These are phyloP conservation scores for Vanrija pseudolonga DNA, from an alignment of 1,284 basidiomycete genomes.

Conservation along the genomic window DNA sequence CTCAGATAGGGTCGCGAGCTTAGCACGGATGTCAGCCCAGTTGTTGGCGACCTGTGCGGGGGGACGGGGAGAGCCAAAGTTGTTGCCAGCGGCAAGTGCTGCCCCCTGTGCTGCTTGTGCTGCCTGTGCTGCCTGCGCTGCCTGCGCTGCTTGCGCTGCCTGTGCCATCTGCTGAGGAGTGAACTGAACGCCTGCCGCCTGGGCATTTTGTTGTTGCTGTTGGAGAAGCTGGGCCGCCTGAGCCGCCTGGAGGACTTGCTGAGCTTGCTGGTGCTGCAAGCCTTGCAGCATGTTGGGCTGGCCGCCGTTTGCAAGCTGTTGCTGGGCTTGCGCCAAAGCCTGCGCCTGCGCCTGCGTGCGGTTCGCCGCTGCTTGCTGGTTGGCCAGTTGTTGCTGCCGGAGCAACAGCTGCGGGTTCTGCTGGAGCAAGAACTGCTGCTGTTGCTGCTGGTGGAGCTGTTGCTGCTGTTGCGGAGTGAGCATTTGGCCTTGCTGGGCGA, in stretches of 20 bases:
- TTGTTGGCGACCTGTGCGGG: slow-evolving; percentile 17
- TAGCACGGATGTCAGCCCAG: slow-evolving; percentile 20
- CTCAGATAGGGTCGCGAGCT: slow-evolving; percentile 31
- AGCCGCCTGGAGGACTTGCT: slow-evolving; percentile 5
- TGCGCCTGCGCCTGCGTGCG: slow-evolving; percentile 1
- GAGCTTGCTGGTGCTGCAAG: slow-evolving; percentile 6
- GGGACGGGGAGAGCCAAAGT: slow-evolving; percentile 31
- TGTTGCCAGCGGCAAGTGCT: slow-evolving; percentile 8
- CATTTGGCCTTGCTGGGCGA: slow-evolving; percentile 11
- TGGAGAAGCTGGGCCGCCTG: slow-evolving; percentile 19
- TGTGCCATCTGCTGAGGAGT: slow-evolving; percentile 20
- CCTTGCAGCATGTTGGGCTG: slow-evolving; percentile 5
- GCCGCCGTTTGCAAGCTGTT: slow-evolving; percentile 7
- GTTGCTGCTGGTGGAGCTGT: slow-evolving; percentile 15
- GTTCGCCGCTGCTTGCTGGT: slow-evolving; percentile 2
- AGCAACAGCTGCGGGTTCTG: slow-evolving; percentile 11
- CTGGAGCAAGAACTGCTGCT: slow-evolving; percentile 8
- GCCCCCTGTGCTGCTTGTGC: slow-evolving; percentile 1
- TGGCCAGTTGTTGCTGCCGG: slow-evolving; percentile 14
- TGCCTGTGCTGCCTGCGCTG: slow-evolving; percentile 9
- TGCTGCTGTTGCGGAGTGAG: slow-evolving; percentile 17
- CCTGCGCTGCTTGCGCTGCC: slow-evolving; percentile 11
- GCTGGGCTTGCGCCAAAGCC: slow-evolving; percentile 5
- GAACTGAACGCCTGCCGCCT: slow-evolving; percentile 15
- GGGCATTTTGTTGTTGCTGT: slow-evolving; percentile 16